phyloP scores from a whole-genome alignment of 225 moss, liverwort and hornwort genomes.

The Sphagnum tenellum region DNA sequence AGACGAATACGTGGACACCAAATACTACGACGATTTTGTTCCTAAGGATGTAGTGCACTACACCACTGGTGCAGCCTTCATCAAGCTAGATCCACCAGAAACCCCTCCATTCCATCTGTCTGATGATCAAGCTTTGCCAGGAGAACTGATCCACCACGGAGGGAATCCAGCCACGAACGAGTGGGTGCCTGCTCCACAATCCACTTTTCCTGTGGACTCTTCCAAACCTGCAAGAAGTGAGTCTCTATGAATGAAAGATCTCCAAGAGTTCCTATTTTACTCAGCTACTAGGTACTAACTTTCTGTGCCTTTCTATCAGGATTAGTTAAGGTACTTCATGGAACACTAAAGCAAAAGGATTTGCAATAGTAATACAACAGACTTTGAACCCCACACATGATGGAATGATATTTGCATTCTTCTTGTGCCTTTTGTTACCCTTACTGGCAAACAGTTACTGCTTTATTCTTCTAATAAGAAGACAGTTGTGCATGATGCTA shows the following conservation, averaged over 20 bases:
- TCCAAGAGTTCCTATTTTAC: too few relatives aligned
- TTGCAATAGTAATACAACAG: too few relatives aligned
- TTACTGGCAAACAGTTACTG: too few relatives aligned
- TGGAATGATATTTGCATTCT: too few relatives aligned
- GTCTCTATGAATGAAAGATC: neutral
- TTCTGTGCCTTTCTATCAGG: too few relatives aligned
- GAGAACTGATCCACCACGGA: neutral
- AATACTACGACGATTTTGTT: slow-evolving; percentile 30
- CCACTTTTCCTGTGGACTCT: neutral
- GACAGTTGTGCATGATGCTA: too few relatives aligned
- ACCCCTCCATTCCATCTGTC: slow-evolving; percentile 16
- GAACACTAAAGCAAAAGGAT: too few relatives aligned
- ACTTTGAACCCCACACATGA: too few relatives aligned
- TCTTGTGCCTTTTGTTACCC: too few relatives aligned
- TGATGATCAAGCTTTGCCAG: neutral
- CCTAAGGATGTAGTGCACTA: slow-evolving; percentile 34
- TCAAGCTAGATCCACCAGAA: slow-evolving; percentile 6
- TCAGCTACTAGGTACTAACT: too few relatives aligned
- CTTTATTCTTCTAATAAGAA: too few relatives aligned
- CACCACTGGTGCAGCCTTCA: slow-evolving; percentile 46
- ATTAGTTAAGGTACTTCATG: too few relatives aligned
- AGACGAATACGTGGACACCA: slow-evolving; percentile 39
- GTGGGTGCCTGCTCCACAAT: slow-evolving; percentile 28
- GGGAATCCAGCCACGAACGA: slow-evolving; percentile 52
- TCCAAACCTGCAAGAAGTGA: slow-evolving; percentile 31